phyloP scores from a whole-genome alignment of 2,329 filamentous ascomycete species.

The Fusarium irregulare region DNA sequence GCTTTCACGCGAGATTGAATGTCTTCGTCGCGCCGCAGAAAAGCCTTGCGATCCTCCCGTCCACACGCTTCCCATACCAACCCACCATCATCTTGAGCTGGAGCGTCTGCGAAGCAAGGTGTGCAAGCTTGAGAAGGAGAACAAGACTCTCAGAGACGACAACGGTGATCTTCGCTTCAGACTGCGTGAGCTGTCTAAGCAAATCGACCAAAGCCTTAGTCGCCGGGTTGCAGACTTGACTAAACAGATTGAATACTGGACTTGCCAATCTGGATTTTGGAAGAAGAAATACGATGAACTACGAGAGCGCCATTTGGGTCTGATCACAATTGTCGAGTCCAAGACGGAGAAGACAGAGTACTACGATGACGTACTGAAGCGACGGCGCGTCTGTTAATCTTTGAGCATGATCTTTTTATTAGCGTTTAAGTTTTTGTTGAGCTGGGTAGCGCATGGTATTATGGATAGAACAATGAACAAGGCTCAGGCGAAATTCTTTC shows the following conservation, averaged over 20 bases:
- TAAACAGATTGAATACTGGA: conserved; percentile 52
- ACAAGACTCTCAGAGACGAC: conserved; percentile 51
- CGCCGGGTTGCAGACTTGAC: conserved; percentile 50
- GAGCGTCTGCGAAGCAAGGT: conserved; percentile 51
- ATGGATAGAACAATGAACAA: conserved; percentile 4
- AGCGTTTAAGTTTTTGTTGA: conserved; percentile 5
- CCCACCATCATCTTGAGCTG: conserved; percentile 43
- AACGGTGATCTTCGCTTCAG: conserved; percentile 51
- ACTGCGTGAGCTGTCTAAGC: conserved; percentile 51
- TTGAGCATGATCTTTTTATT: not conserved
- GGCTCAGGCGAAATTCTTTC: not conserved
- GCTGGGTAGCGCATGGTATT: not conserved
- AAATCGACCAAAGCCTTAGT: conserved; percentile 48
- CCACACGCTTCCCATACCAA: conserved; percentile 5
- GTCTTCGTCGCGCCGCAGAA: conserved; percentile 54
- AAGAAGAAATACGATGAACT: conserved; percentile 47
- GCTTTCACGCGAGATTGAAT: conserved; percentile 54
- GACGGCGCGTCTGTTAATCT: conserved; percentile 47
- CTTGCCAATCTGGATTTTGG: conserved; percentile 48
- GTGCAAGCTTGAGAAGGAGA: conserved; percentile 53
- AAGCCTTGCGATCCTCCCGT: conserved; percentile 45
- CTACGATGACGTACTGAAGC: conserved; percentile 51
- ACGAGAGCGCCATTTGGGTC: conserved; percentile 45
- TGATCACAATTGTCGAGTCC: conserved; percentile 46
- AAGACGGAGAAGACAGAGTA: conserved; percentile 49